phyloP scores from a whole-genome alignment of 306 rosid species.

The Vachellia collinsii region DNA sequence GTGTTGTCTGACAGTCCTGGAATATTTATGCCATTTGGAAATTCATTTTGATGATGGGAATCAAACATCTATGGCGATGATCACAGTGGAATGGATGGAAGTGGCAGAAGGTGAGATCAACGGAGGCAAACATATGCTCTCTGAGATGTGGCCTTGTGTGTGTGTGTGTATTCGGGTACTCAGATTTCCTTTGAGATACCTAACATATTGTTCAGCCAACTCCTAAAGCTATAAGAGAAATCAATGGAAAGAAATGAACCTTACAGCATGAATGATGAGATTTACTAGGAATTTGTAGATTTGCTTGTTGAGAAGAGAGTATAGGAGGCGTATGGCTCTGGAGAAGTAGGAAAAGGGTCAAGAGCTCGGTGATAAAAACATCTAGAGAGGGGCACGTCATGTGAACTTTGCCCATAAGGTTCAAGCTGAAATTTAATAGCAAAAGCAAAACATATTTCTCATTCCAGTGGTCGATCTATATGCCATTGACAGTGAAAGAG shows the following conservation, averaged over 20 bases:
- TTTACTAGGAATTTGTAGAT: neutral
- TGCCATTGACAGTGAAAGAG: no score
- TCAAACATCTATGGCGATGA: neutral
- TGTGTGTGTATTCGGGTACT: neutral
- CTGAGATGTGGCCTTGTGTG: no score
- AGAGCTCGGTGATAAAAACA: neutral
- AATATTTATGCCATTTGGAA: no score
- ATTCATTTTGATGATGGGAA: neutral
- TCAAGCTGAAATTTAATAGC: neutral
- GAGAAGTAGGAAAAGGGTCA: neutral
- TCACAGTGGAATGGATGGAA: neutral
- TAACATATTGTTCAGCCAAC: neutral
- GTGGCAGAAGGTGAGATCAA: neutral
- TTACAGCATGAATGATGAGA: neutral
- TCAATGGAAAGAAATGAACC: neutral
- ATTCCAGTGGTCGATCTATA: neutral
- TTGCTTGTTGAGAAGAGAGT: neutral
- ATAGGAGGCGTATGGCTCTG: neutral
- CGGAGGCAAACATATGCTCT: no score
- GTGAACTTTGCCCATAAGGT: neutral
- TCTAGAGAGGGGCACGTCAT: neutral
- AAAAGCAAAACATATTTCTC: neutral
- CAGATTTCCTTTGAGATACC: neutral
- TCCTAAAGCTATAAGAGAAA: slow-evolving; percentile 1
- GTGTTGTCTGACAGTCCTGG: no score